Evolutionary conservation across 176 grass and related monocot genomes (phyloP).

Genomic region (Elaeis guineensis): DNA sequence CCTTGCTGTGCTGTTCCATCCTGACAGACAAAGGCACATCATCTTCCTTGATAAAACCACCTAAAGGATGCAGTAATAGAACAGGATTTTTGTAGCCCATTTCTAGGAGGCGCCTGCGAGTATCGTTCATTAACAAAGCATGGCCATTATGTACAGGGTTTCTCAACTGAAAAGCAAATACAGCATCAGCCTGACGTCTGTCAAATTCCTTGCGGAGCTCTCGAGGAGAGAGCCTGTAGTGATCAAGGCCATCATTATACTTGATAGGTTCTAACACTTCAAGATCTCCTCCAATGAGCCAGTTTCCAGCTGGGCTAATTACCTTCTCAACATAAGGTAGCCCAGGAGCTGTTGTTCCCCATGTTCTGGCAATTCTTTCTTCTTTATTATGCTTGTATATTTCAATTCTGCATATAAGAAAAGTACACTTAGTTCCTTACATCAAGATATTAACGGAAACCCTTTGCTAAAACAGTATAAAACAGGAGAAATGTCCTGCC

Average conservation of each 20-base stretch:
- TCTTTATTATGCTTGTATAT: constrained; percentile 97
- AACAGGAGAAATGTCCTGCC: no score
- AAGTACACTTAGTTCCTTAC: not conserved
- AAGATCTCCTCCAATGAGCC: constrained; percentile 88
- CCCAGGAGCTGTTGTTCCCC: constrained; percentile 68
- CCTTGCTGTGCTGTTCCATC: constrained; percentile 99
- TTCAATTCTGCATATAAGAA: constrained; percentile 45
- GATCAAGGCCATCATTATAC: constrained; percentile 82
- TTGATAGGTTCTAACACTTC: constrained; percentile 78
- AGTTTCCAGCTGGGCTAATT: constrained; percentile 61
- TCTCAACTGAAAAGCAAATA: constrained; percentile 86
- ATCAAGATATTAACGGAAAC: no score
- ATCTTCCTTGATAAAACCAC: constrained; percentile 77
- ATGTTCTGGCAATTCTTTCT: constrained; percentile 92
- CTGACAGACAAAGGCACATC: constrained; percentile 83
- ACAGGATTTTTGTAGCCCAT: constrained; percentile 96
- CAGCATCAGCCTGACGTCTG: constrained; percentile 69
- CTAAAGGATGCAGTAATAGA: constrained; percentile 78
- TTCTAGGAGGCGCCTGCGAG: constrained; percentile 64
- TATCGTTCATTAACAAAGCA: constrained; percentile 90
- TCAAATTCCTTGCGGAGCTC: constrained; percentile 71
- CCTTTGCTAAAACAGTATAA: no score
- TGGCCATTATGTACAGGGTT: constrained; percentile 93
- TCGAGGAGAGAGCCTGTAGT: constrained; percentile 69
- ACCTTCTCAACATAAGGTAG: constrained; percentile 86